Evolutionary conservation across 306 rosid genomes (phyloP), one percentile per base, ranked within the genome.

Genomic region (Biancaea sappan): DNA sequence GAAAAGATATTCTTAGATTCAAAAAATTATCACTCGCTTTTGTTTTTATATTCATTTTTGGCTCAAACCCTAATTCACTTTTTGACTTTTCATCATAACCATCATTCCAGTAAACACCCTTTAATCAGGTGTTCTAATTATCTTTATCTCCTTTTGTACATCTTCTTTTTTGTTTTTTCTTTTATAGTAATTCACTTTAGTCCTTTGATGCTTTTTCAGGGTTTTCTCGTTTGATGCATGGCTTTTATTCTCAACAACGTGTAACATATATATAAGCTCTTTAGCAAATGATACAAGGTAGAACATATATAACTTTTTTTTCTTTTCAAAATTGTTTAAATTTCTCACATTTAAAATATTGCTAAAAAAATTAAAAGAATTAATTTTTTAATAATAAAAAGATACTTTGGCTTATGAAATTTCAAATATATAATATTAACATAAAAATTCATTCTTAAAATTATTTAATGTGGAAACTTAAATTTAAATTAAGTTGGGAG

Each of bases 11-110:
- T 57, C 77, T 72, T 41, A 26, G 72, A 85, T 80, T 84, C 64
- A 63, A 47, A 69, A 80, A 60, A 44, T 59, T 18, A 79, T 43
- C 71, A 75, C 71, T 57, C n/a, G 54, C 56, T 71, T 46, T 66
- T 76, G 79, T 73, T 82, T 78, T 76, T 25, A 52, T 52, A 50
- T 4, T 18, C 48, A 0, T 82, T 75, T 50, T 75, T 50, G 73
- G 76, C 69, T 65, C 46, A 76, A 79, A 61, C 64, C 89, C 65
- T 19, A 38, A 80, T 34, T 78, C 82, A 84, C 93, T 88, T 86
- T 60, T 90, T 84, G 93, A 88, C 90, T 84, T 77, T 24, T 50
- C 77, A 76, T 78, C 52, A 41, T 9, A n/a, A 7, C 10, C 29
- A 62, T 41, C 70, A 41, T 41, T 65, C 10, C 22, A 14, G 40